Evolutionary conservation across 2,329 filamentous ascomycete genomes (phyloP).

Genomic region (Neopestalotiopsis sp.): DNA sequence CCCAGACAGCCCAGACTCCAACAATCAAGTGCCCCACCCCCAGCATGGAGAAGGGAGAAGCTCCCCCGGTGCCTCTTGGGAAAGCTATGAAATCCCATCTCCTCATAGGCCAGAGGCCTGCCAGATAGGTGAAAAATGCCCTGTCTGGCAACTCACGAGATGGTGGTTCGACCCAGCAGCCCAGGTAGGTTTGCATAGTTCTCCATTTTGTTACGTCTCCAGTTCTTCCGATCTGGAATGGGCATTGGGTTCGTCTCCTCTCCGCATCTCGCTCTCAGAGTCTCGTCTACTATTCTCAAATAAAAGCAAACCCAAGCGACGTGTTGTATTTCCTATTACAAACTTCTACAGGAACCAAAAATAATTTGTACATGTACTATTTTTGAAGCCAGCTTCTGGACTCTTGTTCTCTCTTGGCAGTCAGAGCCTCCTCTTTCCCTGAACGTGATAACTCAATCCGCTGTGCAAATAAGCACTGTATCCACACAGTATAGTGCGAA

Average conservation of each 20-base stretch:
- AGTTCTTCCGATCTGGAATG: not conserved
- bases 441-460: not conserved
- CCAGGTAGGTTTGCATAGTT: not conserved
- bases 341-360: not conserved
- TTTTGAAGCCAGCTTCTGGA: not conserved
- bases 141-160: not conserved
- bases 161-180: not conserved
- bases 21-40: constrained; percentile 1
- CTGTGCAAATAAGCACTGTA: not conserved
- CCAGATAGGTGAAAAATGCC: not conserved
- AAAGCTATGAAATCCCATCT: constrained; percentile 4
- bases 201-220: not conserved
- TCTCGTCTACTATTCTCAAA: not conserved
- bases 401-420: not conserved
- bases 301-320: not conserved
- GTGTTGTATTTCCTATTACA: not conserved
- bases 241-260: not conserved
- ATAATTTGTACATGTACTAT: not conserved
- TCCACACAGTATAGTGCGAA: not conserved
- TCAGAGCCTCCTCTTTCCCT: not conserved
- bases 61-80: not conserved
- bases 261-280: not conserved
- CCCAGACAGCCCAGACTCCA: not conserved
- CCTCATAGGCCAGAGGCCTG: not conserved
- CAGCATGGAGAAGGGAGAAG: constrained; percentile 11